Percentiles rank a stretch among this genome's conserved stretches.
Conservation (phyloP, 2,329 filamentous ascomycete species). For the Phaeoacremonium minimum region DNA sequence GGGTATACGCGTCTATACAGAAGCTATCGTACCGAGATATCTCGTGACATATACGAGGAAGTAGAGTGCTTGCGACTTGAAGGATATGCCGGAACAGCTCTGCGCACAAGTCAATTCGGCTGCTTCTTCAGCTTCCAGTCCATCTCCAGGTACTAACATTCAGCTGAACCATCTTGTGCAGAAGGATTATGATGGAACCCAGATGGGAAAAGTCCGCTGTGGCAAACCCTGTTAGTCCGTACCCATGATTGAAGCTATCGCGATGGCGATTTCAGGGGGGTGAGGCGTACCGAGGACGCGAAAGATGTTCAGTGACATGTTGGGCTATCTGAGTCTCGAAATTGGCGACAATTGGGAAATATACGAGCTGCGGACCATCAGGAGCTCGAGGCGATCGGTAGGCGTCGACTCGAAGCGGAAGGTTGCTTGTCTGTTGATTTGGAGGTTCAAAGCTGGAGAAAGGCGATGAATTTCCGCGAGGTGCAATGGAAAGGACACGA, state of each 20-base stretch:
- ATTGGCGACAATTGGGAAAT: slow-evolving; percentile 2
- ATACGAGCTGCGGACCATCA: not conserved
- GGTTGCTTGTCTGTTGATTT: not conserved
- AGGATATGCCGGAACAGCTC: slow-evolving; percentile 97
- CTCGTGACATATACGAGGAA: slow-evolving; percentile 89
- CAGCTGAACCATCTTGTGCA: slow-evolving; percentile 93
- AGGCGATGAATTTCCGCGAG: not conserved
- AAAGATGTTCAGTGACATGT: slow-evolving; percentile 54
- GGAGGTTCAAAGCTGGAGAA: slow-evolving; percentile 1
- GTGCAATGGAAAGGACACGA: slow-evolving; percentile 37
- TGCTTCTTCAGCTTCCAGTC: too few species aligned
- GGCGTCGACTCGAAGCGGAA: slow-evolving; percentile 1
- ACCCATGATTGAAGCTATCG: slow-evolving; percentile 8
- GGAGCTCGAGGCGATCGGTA: not conserved
- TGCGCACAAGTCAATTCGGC: too few species aligned
- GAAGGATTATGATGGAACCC: slow-evolving; percentile 85
- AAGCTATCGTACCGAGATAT: slow-evolving; percentile 75
- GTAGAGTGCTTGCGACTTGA: slow-evolving; percentile 97
- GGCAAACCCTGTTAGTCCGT: slow-evolving; percentile 13
- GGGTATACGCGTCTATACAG: too few species aligned
- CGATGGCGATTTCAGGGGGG: slow-evolving; percentile 1
- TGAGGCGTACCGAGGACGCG: slow-evolving; percentile 47
- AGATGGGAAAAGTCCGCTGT: slow-evolving; percentile 93
- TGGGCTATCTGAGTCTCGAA: too few species aligned
- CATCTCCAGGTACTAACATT: slow-evolving; percentile 68